Conservation (phyloP, 2,329 filamentous ascomycete genomes). For the Colletotrichum sojae region DNA sequence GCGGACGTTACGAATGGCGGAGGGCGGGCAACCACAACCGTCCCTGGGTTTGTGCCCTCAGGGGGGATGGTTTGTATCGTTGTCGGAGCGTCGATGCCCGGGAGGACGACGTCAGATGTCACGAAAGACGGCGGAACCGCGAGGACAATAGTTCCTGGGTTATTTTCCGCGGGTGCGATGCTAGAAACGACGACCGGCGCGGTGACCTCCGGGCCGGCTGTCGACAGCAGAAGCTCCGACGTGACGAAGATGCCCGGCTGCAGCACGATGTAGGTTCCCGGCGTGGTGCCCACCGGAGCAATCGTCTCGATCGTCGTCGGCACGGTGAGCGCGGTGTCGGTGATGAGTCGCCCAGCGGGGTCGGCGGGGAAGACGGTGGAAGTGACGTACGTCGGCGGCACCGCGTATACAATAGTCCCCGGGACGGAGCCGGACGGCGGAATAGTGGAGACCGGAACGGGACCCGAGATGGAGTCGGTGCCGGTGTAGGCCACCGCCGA, state of each 20-base stretch:
- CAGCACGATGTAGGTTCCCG: not conserved
- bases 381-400: constrained; percentile 28
- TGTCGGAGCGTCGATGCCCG: not conserved
- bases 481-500: constrained; percentile 10
- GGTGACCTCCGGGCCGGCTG: not conserved
- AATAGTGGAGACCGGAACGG: constrained; percentile 15
- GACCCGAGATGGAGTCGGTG: not conserved
- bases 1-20: constrained; percentile 16
- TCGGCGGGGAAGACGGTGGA: constrained; percentile 19
- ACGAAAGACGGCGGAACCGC: not conserved
- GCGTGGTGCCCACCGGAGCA: not conserved
- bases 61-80: constrained; percentile 24
- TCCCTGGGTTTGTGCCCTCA: constrained; percentile 22
- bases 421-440: constrained; percentile 17
- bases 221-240: not conserved
- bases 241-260: not conserved
- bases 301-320: constrained; percentile 29
- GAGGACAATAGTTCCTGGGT: constrained; percentile 16
- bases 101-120: constrained; percentile 13
- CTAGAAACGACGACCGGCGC: not conserved
- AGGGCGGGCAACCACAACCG: constrained; percentile 28
- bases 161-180: constrained; percentile 14
- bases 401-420: constrained; percentile 22
- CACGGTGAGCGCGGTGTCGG: not conserved
- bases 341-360: not conserved